Evolutionary conservation across 2,329 filamentous ascomycete genomes (phyloP), one percentile per base, ranked within the genome.

Genomic region (Daldinia eschscholtzii): DNA sequence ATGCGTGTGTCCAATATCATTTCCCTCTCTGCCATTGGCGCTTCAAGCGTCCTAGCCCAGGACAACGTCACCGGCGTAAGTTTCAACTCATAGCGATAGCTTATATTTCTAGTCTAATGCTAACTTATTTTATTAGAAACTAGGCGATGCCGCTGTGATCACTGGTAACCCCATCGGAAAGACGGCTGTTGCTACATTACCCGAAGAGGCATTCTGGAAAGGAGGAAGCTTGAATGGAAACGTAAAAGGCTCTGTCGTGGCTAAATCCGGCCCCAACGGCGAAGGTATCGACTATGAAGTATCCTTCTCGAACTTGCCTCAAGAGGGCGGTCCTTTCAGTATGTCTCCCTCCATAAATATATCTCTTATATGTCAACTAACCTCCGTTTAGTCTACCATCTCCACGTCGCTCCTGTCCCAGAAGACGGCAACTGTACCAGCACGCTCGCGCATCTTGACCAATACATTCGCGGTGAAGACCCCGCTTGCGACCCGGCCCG

Each of bases 361-460:
- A 20, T 37, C 42, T 28, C 41, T 48, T 52, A 6, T 35, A 18
- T 6, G 48, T 28, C 7, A 15, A 57, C 66, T 74, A 65, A 75
- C 62, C 57, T 74, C 6, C 44, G 15, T 37, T 9, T 65, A 92
- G 91, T 83, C 66, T 94, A 93, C 82, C 92, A 94, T 78, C 82
- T 95, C 72, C 92, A 95, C 80, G 86, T 85, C 58, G 75, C 82
- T 18, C 88, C 89, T 7, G 89, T 93, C 10, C 87, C 89, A 4
- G 79, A 77, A 26, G 81, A 89, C 70, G 92, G 92, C 71, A 93
- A 93, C 85, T 95, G 92, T 83, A 91, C 87, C 57, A 79, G 79
- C 4, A 90, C 92, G 1, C 82, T 87, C 3, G 87, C 83, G 1
- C 92, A 95, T 76, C 85, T 93, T 12, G 91, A 94, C 76, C 92